Conservation (phyloP, 345 rosid genomes). For the Brassica rapa region DNA sequence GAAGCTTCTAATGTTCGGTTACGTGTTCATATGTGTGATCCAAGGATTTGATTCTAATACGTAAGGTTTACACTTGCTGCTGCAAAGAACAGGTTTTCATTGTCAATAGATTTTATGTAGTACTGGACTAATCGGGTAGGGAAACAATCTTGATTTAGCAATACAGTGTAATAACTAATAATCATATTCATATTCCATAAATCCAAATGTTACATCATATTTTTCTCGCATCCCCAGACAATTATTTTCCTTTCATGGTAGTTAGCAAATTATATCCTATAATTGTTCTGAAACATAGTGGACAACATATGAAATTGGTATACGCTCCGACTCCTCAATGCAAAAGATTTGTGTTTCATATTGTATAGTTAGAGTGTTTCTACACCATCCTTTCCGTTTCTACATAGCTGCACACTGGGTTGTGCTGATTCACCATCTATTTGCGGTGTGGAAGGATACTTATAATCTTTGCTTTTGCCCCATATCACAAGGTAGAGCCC, state of each 20-base stretch:
- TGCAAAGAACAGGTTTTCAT: background rate
- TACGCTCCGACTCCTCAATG: background rate
- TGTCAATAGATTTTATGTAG: background rate
- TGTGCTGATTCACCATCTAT: conserved; percentile 35
- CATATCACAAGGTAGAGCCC: conserved; percentile 86
- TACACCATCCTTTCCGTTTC: conserved; percentile 17
- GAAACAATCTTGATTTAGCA: background rate
- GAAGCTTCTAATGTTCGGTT: background rate
- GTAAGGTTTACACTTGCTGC: background rate
- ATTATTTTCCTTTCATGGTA: background rate
- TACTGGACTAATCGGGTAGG: background rate
- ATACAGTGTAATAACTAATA: background rate
- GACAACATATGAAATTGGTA: background rate
- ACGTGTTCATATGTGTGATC: background rate
- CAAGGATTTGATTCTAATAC: background rate
- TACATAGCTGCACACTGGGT: conserved; percentile 22
- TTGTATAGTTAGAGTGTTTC: background rate
- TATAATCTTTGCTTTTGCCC: conserved; percentile 79
- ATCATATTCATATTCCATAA: background rate
- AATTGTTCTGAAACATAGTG: conserved; percentile 13
- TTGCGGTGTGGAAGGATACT: conserved; percentile 16
- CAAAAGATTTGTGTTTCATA: background rate
- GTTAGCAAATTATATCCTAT: background rate
- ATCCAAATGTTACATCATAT: background rate
- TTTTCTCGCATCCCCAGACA: background rate